Conservation (phyloP, 2,329 filamentous ascomycete genomes). For the Stenocarpella maydis region DNA sequence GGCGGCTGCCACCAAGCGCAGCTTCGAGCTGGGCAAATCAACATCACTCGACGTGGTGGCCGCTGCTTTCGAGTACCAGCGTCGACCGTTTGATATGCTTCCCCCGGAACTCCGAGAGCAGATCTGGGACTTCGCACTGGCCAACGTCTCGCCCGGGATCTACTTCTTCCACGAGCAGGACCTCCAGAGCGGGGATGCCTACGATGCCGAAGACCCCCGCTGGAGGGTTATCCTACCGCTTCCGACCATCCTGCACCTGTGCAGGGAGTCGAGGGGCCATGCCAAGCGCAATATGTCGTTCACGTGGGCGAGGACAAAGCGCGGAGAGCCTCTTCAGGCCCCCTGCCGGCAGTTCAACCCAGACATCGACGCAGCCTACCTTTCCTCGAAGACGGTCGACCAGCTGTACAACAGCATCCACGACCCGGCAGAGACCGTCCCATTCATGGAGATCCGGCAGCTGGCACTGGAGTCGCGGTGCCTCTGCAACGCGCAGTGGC, state of each 20-base stretch:
- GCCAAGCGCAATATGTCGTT: not conserved
- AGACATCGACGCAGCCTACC: not conserved
- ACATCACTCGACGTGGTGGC: not conserved
- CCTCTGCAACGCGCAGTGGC: conserved; percentile 13
- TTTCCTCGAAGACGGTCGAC: conserved; percentile 12
- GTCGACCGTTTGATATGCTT: not conserved
- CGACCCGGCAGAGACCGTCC: not conserved
- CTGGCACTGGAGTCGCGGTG: conserved; percentile 17
- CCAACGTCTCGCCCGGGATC: not conserved
- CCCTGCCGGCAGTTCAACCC: conserved; percentile 16
- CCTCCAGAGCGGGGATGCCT: not conserved
- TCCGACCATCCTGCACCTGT: not conserved
- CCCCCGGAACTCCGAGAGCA: conserved; percentile 6
- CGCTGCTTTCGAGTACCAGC: not conserved
- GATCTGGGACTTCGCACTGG: conserved; percentile 11
- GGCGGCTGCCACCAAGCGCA: not conserved
- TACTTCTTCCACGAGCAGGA: conserved; percentile 26
- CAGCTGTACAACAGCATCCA: conserved; percentile 24
- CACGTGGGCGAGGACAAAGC: conserved; percentile 8
- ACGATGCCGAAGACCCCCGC: not conserved
- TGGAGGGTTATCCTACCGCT: conserved; percentile 4
- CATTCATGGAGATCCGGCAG: conserved; percentile 5
- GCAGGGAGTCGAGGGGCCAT: not conserved
- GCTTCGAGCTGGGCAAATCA: not conserved
- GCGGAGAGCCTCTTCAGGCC: not conserved